A percentile compares a stretch with the other conserved stretches of the same genome.
These are phyloP conservation scores for Cinnamomum micranthum DNA, from an alignment of 164 flowering plant species.

Conservation along the genomic window DNA sequence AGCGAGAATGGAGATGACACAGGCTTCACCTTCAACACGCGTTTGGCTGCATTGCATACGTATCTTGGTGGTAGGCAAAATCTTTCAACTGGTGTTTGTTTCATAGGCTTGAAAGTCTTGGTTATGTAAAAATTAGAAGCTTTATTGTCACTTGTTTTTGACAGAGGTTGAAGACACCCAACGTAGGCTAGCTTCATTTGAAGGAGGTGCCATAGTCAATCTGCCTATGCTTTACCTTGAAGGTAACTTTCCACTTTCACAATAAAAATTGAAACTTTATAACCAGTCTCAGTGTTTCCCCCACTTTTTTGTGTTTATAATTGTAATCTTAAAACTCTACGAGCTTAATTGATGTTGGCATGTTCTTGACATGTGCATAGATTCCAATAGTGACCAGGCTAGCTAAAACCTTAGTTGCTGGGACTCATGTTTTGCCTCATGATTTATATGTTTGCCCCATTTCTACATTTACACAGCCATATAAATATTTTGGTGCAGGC, in stretches of 20 bases:
- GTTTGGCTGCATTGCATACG: slow-evolving; percentile 76
- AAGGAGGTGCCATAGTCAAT: slow-evolving; percentile 65
- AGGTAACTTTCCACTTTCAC: slow-evolving; percentile 32
- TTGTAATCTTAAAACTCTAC: too few species aligned
- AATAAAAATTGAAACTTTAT: too few species aligned
- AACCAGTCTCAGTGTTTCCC: neutral
- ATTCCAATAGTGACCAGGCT: too few species aligned
- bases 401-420: too few species aligned
- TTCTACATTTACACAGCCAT: too few species aligned
- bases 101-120: neutral
- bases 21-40: slow-evolving; percentile 55
- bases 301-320: neutral
- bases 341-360: neutral
- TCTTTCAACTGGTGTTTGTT: neutral
- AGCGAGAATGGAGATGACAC: slow-evolving; percentile 34
- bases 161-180: slow-evolving; percentile 92
- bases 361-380: neutral
- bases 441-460: too few species aligned
- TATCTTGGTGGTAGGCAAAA: slow-evolving; percentile 85
- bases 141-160: slow-evolving; percentile 16
- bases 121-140: neutral
- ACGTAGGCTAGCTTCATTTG: slow-evolving; percentile 57
- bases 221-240: slow-evolving; percentile 79
- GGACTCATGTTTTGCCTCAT: too few species aligned
- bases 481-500: too few species aligned